Percentiles rank a stretch among this genome's conserved stretches.
These are phyloP conservation scores for Staphylotrichum longicolle DNA, from an alignment of 495 filamentous ascomycete species.

Conservation along the genomic window DNA sequence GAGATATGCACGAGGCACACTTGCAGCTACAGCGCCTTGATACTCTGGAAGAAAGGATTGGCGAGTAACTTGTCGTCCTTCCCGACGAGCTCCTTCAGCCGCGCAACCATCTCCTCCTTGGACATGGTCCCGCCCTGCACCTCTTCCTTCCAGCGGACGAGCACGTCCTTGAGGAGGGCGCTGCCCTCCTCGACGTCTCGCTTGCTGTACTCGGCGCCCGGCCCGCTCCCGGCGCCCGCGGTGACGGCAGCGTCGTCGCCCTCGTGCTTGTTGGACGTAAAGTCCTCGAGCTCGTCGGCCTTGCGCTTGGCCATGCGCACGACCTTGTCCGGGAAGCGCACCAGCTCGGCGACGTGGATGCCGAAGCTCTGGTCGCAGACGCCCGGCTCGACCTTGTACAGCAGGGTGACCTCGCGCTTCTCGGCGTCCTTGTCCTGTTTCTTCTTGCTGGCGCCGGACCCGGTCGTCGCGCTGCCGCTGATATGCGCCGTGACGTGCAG, in stretches of 20 bases:
- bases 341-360: conserved; percentile 96
- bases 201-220: conserved; percentile 60
- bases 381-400: conserved; percentile 94
- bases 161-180: conserved; percentile 75
- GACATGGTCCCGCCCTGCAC: conserved; percentile 63
- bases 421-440: background rate
- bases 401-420: conserved; percentile 84
- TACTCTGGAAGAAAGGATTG: conserved; percentile 88
- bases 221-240: conserved; percentile 24
- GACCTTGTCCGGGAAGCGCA: conserved; percentile 96
- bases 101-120: conserved; percentile 72
- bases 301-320: conserved; percentile 98
- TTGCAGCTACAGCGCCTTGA: conserved; percentile 64
- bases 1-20: too few species aligned
- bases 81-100: conserved; percentile 75
- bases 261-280: conserved; percentile 67
- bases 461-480: conserved; percentile 49
- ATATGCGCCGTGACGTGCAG: conserved; percentile 96
- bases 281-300: conserved; percentile 97
- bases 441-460: conserved; percentile 24
- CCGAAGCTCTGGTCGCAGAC: conserved; percentile 97
- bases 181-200: conserved; percentile 92
- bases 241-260: conserved; percentile 48
- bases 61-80: conserved; percentile 65
- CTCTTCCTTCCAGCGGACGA: conserved; percentile 84